Percentiles rank a stretch among this genome's conserved stretches.
phyloP scores from a whole-genome alignment of 768 basidiomycete genomes.

The Pleurotus salmoneostramineus region DNA sequence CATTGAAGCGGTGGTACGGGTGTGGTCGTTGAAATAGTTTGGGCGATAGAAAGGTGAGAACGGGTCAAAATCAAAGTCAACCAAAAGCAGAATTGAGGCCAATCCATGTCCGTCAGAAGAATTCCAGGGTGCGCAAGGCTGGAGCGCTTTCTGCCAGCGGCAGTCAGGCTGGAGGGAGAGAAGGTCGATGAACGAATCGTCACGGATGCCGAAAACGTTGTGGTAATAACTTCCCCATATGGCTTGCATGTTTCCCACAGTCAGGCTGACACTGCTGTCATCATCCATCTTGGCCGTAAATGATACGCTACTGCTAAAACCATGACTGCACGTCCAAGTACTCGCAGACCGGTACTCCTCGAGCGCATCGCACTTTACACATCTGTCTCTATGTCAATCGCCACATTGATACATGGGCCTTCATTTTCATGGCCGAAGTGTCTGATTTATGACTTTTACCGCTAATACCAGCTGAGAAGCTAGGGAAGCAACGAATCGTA shows the following conservation, averaged over 20 bases:
- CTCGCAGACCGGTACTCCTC: too few relatives aligned
- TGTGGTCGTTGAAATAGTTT: constrained; percentile 47
- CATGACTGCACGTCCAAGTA: too few relatives aligned
- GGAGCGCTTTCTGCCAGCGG: constrained; percentile 21
- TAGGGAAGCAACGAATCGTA: too few relatives aligned
- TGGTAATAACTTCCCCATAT: neutral
- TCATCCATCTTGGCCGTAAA: neutral
- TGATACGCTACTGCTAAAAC: neutral
- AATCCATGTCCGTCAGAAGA: constrained; percentile 24
- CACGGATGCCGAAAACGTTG: constrained; percentile 6
- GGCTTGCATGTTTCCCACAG: neutral
- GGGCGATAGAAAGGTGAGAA: constrained; percentile 27
- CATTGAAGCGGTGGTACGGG: constrained; percentile 67
- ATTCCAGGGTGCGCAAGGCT: constrained; percentile 8
- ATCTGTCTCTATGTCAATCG: too few relatives aligned
- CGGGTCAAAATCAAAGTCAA: constrained; percentile 22
- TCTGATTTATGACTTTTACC: too few relatives aligned
- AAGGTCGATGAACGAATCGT: neutral
- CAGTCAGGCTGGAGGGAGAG: constrained; percentile 14
- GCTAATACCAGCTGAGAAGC: too few relatives aligned
- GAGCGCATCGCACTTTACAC: too few relatives aligned
- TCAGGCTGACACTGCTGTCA: neutral
- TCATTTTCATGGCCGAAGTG: too few relatives aligned
- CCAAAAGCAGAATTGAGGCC: constrained; percentile 18
- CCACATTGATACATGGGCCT: too few relatives aligned